Percentiles rank a stretch among this genome's conserved stretches.
phyloP scores from a whole-genome alignment of 1,284 basidiomycete genomes.

The Cystobasidium slooffiae region DNA sequence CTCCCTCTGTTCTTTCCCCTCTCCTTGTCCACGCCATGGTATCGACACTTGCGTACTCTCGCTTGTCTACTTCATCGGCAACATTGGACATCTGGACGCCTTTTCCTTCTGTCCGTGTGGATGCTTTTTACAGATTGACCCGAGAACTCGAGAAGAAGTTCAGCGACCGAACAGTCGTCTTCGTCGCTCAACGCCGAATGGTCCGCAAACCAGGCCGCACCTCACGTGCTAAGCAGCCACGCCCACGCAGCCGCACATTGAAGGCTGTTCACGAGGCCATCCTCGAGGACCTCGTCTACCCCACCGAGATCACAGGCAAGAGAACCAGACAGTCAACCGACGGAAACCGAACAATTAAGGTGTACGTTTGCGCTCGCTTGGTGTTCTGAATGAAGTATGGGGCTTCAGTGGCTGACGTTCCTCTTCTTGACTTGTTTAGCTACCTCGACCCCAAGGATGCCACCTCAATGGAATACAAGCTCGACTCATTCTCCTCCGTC shows the following conservation, averaged over 20 bases:
- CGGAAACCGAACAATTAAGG: constrained; percentile 90
- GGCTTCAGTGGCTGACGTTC: not conserved
- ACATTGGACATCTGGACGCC: not conserved
- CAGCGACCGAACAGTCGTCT: constrained; percentile 97
- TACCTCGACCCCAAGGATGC: constrained; percentile 98
- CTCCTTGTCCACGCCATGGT: not conserved
- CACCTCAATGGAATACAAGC: constrained; percentile 99
- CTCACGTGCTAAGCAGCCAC: constrained; percentile 91
- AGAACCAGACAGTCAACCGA: constrained; percentile 88
- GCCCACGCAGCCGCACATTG: constrained; percentile 94
- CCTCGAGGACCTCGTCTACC: constrained; percentile 98
- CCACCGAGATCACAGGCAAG: constrained; percentile 97
- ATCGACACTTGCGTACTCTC: not conserved
- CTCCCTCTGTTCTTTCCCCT: constrained; percentile 33
- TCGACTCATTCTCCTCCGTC: constrained; percentile 86
- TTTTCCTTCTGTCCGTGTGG: not conserved
- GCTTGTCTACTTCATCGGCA: not conserved
- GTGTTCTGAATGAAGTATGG: too few species aligned
- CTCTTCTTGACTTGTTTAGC: constrained; percentile 59
- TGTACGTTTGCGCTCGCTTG: constrained; percentile 67
- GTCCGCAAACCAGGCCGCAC: constrained; percentile 95
- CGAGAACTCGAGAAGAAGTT: constrained; percentile 99
- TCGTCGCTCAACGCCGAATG: constrained; percentile 98
- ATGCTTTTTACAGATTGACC: constrained; percentile 71
- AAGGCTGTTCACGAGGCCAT: constrained; percentile 98